These are phyloP conservation scores for Cardamine chenopodiifolia DNA, from an alignment of 345 rosid species.

Conservation along the genomic window DNA sequence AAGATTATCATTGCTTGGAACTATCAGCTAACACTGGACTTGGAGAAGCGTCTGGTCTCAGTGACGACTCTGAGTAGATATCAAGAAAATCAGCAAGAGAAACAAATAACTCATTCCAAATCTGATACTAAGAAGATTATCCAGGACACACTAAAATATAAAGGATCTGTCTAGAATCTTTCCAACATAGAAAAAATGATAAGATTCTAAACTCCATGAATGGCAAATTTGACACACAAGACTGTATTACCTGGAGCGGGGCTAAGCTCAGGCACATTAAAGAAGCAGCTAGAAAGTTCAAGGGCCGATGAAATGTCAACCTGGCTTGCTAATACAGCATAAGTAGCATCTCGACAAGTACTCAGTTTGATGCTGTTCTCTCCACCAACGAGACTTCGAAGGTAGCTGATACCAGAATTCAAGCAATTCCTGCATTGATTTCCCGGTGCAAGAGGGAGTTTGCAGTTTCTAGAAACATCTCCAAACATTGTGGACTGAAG, in stretches of 20 bases:
- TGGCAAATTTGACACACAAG: background rate
- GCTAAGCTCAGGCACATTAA: constrained; percentile 72
- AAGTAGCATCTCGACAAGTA: constrained; percentile 92
- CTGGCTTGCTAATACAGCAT: constrained; percentile 73
- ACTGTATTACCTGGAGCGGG: constrained; percentile 53
- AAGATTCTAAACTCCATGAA: constrained; percentile 14
- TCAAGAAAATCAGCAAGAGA: background rate
- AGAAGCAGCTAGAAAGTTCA: constrained; percentile 82
- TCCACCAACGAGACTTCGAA: constrained; percentile 61
- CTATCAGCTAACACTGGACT: constrained; percentile 63
- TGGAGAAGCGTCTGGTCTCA: constrained; percentile 59
- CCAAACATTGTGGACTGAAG: constrained; percentile 65
- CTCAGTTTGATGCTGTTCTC: constrained; percentile 67
- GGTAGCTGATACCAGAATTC: constrained; percentile 73
- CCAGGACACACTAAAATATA: background rate
- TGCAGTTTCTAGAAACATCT: constrained; percentile 67
- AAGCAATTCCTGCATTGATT: constrained; percentile 69
- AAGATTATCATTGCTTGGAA: constrained; percentile 62
- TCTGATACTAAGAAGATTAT: background rate
- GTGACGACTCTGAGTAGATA: constrained; percentile 48
- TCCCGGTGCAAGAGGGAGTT: constrained; percentile 56
- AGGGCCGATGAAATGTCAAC: constrained; percentile 62
- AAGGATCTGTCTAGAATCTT: background rate
- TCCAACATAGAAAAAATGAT: constrained; percentile 15
- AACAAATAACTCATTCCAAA: background rate